These are phyloP conservation scores for Moesziomyces globuligerus DNA, from an alignment of 1,284 basidiomycete genomes.

Conservation along the genomic window DNA sequence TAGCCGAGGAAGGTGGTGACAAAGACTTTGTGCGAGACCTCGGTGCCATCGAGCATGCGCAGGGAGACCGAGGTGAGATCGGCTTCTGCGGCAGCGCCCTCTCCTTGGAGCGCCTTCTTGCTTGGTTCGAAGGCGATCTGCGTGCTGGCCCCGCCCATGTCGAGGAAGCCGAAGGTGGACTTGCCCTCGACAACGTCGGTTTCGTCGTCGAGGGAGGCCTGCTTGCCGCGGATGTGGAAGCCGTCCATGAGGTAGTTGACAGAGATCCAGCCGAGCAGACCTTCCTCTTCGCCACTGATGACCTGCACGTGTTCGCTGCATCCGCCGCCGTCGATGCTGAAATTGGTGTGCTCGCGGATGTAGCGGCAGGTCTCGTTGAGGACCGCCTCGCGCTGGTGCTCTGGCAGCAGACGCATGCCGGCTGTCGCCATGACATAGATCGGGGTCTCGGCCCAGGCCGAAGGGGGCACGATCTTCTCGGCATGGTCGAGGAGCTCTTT, in stretches of 20 bases:
- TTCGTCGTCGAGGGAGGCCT: slow-evolving; percentile 36
- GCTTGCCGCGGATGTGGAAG: slow-evolving; percentile 71
- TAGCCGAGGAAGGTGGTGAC: slow-evolving; percentile 99
- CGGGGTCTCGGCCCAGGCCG: slow-evolving; percentile 82
- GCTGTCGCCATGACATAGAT: slow-evolving; percentile 95
- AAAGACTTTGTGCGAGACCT: slow-evolving; percentile 90
- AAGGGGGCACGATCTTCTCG: slow-evolving; percentile 82
- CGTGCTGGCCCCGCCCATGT: slow-evolving; percentile 98
- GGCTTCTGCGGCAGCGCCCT: slow-evolving; percentile 53
- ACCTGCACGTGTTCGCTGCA: slow-evolving; percentile 91
- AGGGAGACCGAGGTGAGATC: slow-evolving; percentile 74
- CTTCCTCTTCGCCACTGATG: slow-evolving; percentile 97
- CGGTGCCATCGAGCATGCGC: slow-evolving; percentile 82
- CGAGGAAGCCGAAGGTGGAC: slow-evolving; percentile 95
- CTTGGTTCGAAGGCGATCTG: slow-evolving; percentile 92
- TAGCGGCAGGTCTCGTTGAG: slow-evolving; percentile 81
- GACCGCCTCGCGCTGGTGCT: slow-evolving; percentile 77
- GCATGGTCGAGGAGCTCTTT: slow-evolving; percentile 86
- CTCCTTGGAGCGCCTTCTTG: slow-evolving; percentile 72
- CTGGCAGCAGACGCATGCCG: slow-evolving; percentile 89
- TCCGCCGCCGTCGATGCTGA: slow-evolving; percentile 71
- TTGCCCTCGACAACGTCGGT: slow-evolving; percentile 68
- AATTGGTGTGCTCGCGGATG: slow-evolving; percentile 81
- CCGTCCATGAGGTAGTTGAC: slow-evolving; percentile 99
- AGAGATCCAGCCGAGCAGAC: slow-evolving; percentile 95